phyloP scores from a whole-genome alignment of 495 filamentous ascomycete species.

The Penicillium robsamsonii region DNA sequence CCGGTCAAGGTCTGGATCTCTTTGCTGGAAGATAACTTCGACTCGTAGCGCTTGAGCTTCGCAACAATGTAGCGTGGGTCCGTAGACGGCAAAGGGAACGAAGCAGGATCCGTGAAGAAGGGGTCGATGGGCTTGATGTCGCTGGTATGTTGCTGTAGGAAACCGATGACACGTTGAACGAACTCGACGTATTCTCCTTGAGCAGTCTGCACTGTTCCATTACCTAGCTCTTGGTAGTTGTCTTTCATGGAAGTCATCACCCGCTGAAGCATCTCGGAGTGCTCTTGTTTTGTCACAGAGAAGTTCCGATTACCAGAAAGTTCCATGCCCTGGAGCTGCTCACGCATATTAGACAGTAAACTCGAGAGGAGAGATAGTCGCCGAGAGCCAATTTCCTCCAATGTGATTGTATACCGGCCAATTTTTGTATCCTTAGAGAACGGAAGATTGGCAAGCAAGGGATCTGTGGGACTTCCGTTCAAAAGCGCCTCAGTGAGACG shows the following conservation, averaged over 20 bases:
- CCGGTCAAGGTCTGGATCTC: slow-evolving; percentile 55
- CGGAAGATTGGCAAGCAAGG: slow-evolving; percentile 60
- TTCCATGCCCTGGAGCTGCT: slow-evolving; percentile 43
- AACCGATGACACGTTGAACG: slow-evolving; percentile 61
- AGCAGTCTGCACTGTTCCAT: slow-evolving; percentile 30
- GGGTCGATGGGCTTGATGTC: slow-evolving; percentile 60
- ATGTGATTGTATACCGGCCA: slow-evolving; percentile 48
- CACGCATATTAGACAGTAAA: slow-evolving; percentile 65
- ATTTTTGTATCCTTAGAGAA: slow-evolving; percentile 47
- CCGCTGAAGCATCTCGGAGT: slow-evolving; percentile 51
- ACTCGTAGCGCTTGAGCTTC: slow-evolving; percentile 60
- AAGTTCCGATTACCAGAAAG: slow-evolving; percentile 26
- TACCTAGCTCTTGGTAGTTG: slow-evolving; percentile 62
- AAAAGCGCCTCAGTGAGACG: slow-evolving; percentile 56
- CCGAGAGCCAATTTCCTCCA: slow-evolving; percentile 55
- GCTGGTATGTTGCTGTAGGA: slow-evolving; percentile 63
- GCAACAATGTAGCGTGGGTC: slow-evolving; percentile 72
- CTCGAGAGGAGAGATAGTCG: slow-evolving; percentile 60
- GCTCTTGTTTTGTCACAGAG: slow-evolving; percentile 47
- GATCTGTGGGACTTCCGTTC: slow-evolving; percentile 46
- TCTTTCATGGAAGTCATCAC: slow-evolving; percentile 68
- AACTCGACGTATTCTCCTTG: slow-evolving; percentile 65
- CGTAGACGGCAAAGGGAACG: slow-evolving; percentile 62
- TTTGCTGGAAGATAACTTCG: slow-evolving; percentile 52
- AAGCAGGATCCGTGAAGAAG: slow-evolving; percentile 65